Conservation (phyloP, 495 filamentous ascomycete genomes). For the Aspergillus leporis region DNA sequence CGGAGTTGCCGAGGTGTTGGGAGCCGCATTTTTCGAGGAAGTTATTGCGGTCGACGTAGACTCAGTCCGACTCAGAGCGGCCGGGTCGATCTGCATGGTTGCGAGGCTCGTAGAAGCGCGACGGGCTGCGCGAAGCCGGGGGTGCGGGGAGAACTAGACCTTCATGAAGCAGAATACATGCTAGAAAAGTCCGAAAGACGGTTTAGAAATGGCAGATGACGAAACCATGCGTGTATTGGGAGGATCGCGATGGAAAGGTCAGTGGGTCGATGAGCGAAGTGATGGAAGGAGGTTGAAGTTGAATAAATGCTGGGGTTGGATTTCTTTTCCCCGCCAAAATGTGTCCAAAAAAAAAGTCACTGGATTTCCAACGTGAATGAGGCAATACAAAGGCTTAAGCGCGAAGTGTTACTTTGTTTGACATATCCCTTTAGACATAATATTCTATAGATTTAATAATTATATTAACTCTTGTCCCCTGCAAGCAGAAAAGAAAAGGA, state of each 20-base stretch:
- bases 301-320: conserved; percentile 22
- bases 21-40: conserved; percentile 59
- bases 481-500: conserved; percentile 1
- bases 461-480: neutral
- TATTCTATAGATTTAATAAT: neutral
- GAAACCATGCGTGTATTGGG: conserved; percentile 22
- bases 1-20: conserved; percentile 54
- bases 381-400: neutral
- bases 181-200: conserved; percentile 15
- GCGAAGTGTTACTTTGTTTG: neutral
- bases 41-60: conserved; percentile 59
- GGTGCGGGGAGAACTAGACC: conserved; percentile 36
- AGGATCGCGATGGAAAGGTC: conserved; percentile 31
- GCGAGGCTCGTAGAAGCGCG: conserved; percentile 42
- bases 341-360: conserved; percentile 21
- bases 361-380: neutral
- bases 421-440: neutral
- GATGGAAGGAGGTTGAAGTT: conserved; percentile 32
- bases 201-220: conserved; percentile 9
- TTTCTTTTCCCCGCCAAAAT: conserved; percentile 32
- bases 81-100: conserved; percentile 84
- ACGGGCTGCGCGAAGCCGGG: conserved; percentile 48
- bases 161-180: conserved; percentile 40
- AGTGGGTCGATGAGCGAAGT: conserved; percentile 26
- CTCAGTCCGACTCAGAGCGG: conserved; percentile 73